phyloP scores from a whole-genome alignment of 2,329 filamentous ascomycete species.

The Ceratocystis lukuohia region DNA sequence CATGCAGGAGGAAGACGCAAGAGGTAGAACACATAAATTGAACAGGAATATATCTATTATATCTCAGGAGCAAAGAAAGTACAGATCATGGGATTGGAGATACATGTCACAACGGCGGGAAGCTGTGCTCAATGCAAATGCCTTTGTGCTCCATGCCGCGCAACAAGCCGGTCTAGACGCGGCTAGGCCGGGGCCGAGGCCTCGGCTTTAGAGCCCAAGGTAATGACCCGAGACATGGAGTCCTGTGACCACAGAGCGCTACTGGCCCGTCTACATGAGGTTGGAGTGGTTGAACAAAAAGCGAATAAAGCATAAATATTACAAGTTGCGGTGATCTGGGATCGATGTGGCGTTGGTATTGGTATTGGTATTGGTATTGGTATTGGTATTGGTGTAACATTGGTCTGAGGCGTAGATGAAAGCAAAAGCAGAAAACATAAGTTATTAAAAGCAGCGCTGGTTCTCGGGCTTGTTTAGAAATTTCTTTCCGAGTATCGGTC shows the following conservation, averaged over 20 bases:
- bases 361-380: no score
- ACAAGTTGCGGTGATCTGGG: background rate
- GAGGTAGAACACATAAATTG: background rate
- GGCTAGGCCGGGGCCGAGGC: background rate
- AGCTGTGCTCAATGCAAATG: background rate
- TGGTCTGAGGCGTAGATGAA: background rate
- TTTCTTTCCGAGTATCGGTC: slow-evolving; percentile 14
- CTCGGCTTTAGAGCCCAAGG: background rate
- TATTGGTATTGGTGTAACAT: background rate
- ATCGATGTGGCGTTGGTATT: background rate
- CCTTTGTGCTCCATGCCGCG: background rate
- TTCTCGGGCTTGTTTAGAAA: slow-evolving; percentile 6
- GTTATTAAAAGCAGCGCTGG: background rate
- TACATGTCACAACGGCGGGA: background rate
- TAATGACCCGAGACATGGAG: background rate
- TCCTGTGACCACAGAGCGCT: background rate
- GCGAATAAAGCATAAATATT: background rate
- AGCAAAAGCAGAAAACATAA: background rate
- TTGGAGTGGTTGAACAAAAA: background rate
- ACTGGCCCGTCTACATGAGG: background rate
- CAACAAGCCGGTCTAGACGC: background rate
- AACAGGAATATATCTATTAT: background rate
- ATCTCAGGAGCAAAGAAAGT: background rate
- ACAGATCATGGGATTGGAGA: background rate
- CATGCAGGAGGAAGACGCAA: background rate